Evolutionary conservation across 2,329 filamentous ascomycete species (phyloP).

Genomic region (Apiospora marii): DNA sequence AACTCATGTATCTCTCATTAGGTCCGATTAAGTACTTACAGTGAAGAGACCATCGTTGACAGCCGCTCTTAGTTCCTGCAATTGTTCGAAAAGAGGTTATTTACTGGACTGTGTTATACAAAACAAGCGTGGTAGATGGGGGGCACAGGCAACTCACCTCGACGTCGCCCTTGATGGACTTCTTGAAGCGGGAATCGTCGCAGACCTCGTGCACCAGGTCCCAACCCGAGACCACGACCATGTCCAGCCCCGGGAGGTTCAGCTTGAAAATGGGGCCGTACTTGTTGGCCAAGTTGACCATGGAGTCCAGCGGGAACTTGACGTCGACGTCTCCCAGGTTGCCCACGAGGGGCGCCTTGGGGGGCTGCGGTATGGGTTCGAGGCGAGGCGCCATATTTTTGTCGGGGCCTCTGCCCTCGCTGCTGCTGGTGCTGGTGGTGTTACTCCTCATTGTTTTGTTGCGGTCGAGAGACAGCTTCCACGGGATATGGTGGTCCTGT

Average conservation of each 20-base stretch:
- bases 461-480: neutral
- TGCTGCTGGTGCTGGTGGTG: neutral
- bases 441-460: neutral
- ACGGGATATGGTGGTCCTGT: no score
- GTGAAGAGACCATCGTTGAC: slow-evolving; percentile 59
- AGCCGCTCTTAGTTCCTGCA: slow-evolving; percentile 52
- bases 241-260: slow-evolving; percentile 24
- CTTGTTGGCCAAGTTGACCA: neutral
- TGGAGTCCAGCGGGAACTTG: neutral
- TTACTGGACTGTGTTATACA: no score
- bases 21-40: slow-evolving; percentile 31
- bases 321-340: slow-evolving; percentile 2
- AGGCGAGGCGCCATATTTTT: neutral
- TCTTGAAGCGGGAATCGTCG: slow-evolving; percentile 56
- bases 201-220: slow-evolving; percentile 56
- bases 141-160: neutral
- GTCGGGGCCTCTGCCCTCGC: neutral
- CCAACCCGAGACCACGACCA: slow-evolving; percentile 52
- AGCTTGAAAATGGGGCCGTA: slow-evolving; percentile 24
- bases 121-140: no score
- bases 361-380: neutral
- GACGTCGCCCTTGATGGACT: slow-evolving; percentile 48
- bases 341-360: neutral
- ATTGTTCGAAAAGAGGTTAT: neutral
- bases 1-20: neutral